Percentiles rank a stretch among this genome's conserved stretches.
Conservation (phyloP, 805 yeast species). For the Jamesozyma hellenica region DNA sequence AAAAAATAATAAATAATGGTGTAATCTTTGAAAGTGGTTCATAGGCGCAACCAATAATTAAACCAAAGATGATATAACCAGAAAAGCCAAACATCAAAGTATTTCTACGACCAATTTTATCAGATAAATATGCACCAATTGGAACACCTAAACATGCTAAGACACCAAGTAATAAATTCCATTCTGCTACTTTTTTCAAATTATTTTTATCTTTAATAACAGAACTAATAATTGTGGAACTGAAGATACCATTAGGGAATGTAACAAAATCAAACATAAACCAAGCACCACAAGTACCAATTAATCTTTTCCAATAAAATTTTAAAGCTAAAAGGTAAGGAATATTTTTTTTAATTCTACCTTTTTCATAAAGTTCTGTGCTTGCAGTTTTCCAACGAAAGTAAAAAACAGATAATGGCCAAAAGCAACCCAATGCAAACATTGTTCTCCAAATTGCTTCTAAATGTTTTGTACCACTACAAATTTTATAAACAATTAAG, state of each 20-base stretch:
- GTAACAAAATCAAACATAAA: constrained; percentile 5
- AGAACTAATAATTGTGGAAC: constrained; percentile 3
- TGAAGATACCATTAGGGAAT: constrained; percentile 4
- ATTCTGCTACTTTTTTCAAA: constrained; percentile 3
- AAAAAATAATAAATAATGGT: constrained; percentile 3
- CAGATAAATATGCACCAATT: constrained; percentile 4
- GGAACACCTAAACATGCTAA: constrained; percentile 3
- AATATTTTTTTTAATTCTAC: constrained; percentile 3
- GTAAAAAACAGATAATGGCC: constrained; percentile 4
- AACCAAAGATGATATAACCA: constrained; percentile 4
- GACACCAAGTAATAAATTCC: constrained; percentile 3
- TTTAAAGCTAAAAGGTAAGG: constrained; percentile 3
- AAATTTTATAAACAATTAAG: constrained; percentile 2
- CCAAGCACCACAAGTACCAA: constrained; percentile 5
- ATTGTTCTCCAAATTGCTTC: constrained; percentile 4
- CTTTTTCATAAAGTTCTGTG: constrained; percentile 4
- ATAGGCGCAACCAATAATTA: constrained; percentile 5
- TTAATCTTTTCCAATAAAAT: constrained; percentile 3
- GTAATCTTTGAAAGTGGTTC: constrained; percentile 1
- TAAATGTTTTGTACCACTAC: constrained; percentile 1
- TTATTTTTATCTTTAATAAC: constrained; percentile 3
- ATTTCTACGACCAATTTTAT: constrained; percentile 3
- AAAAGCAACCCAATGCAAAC: constrained; percentile 4
- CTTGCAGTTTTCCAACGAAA: constrained; percentile 5
- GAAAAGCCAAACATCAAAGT: constrained; percentile 4